Percentiles rank a stretch among this genome's conserved stretches.
phyloP scores from a whole-genome alignment of 371 early-diverging fungal genomes.

The Nematocida ironsii region DNA sequence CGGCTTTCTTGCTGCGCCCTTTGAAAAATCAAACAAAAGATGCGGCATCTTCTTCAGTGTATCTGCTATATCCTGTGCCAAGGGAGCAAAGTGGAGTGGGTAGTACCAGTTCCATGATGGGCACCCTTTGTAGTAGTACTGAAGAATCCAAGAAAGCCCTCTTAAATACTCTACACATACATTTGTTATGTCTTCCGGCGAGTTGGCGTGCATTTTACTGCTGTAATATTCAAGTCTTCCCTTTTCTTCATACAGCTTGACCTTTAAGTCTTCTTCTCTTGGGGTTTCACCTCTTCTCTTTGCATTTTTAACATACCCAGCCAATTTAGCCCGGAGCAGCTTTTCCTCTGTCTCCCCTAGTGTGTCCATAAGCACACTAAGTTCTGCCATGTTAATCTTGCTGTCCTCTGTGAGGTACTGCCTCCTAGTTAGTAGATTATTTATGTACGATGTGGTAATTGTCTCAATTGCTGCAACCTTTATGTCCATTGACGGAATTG shows the following conservation, averaged over 20 bases:
- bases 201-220: conserved; percentile 60
- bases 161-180: conserved; percentile 81
- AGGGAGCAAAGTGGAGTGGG: conserved; percentile 94
- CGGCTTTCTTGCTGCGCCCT: conserved; percentile 76
- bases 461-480: conserved; percentile 87
- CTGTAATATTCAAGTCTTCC: conserved; percentile 66
- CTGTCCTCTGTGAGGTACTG: conserved; percentile 61
- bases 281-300: conserved; percentile 40
- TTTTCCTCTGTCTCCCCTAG: conserved; percentile 60
- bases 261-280: conserved; percentile 23
- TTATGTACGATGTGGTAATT: conserved; percentile 49
- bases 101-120: conserved; percentile 96
- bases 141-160: conserved; percentile 93
- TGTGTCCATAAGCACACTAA: conserved; percentile 56
- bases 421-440: conserved; percentile 37
- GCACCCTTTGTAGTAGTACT: conserved; percentile 89
- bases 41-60: conserved; percentile 67
- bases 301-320: conserved; percentile 56
- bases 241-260: conserved; percentile 49
- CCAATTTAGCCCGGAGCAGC: conserved; percentile 28
- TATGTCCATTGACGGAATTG: conserved; percentile 90
- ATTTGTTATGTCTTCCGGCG: conserved; percentile 55
- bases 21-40: conserved; percentile 73
- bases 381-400: conserved; percentile 59
- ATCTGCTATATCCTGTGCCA: conserved; percentile 78